A percentile compares a stretch with the other conserved stretches of the same genome.
Conservation (phyloP, 768 basidiomycete genomes). For the Crucibulum laeve region DNA sequence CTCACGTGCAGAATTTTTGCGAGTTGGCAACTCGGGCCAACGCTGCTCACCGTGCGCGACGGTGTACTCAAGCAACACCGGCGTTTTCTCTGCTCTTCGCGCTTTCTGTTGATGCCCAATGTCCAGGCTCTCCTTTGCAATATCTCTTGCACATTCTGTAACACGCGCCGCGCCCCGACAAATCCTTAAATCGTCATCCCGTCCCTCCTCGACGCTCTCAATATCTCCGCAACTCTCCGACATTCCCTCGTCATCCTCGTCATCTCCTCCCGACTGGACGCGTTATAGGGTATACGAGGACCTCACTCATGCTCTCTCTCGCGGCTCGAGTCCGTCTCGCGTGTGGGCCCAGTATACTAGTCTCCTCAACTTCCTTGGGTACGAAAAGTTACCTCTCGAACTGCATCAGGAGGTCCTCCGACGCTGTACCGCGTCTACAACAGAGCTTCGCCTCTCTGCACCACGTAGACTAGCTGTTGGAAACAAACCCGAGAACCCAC, state of each 20-base stretch:
- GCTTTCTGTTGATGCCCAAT: too few relatives aligned
- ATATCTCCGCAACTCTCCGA: conserved; percentile 4
- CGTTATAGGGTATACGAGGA: conserved; percentile 11
- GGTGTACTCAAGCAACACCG: too few relatives aligned
- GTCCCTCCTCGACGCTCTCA: conserved; percentile 11
- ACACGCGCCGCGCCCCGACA: too few relatives aligned
- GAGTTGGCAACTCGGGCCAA: too few relatives aligned
- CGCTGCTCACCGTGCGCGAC: too few relatives aligned
- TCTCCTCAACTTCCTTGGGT: conserved; percentile 43
- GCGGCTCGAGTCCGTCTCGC: conserved; percentile 35
- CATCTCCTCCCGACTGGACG: not conserved
- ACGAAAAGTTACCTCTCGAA: conserved; percentile 52
- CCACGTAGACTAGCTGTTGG: conserved; percentile 35
- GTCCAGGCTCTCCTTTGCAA: too few relatives aligned
- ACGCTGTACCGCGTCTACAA: conserved; percentile 49
- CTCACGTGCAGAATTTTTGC: too few relatives aligned
- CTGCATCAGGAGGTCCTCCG: conserved; percentile 69
- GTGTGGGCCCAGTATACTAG: conserved; percentile 66
- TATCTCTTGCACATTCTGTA: too few relatives aligned
- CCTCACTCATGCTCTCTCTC: conserved; percentile 27
- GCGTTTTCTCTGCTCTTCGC: too few relatives aligned
- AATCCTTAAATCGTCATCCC: too few relatives aligned
- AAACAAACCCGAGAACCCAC: conserved; percentile 31
- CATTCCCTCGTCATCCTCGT: conserved; percentile 1
- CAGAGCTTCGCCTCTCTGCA: conserved; percentile 39